Percentiles rank a stretch among this genome's conserved stretches.
Evolutionary conservation across 2,329 filamentous ascomycete genomes (phyloP).

Genomic region (Lachnellula occidentalis): DNA sequence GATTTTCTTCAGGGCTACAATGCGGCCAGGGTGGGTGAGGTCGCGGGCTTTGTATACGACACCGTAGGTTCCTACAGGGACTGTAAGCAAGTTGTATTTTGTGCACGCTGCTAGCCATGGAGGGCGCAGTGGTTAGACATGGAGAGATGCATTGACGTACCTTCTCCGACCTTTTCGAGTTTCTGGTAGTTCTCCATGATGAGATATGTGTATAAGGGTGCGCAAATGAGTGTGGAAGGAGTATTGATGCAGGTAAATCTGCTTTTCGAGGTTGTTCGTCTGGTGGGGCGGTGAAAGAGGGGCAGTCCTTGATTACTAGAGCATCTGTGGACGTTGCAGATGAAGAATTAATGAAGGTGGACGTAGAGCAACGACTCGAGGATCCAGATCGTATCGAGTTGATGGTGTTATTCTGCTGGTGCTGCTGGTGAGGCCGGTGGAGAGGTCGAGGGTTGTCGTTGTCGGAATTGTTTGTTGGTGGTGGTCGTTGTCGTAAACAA

Average conservation of each 20-base stretch:
- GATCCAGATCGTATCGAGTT: conserved; percentile 7
- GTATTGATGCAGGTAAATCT: conserved; percentile 27
- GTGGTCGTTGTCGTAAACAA: conserved; percentile 20
- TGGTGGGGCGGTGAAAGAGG: conserved; percentile 31
- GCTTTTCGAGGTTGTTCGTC: conserved; percentile 13
- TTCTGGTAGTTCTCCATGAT: conserved; percentile 94
- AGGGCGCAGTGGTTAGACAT: background rate
- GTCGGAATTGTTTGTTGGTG: conserved; percentile 8
- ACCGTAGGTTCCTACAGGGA: conserved; percentile 72
- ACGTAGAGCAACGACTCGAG: background rate
- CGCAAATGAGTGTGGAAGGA: conserved; percentile 26
- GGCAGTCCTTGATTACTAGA: conserved; percentile 22
- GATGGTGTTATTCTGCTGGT: conserved; percentile 10
- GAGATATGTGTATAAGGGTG: conserved; percentile 13
- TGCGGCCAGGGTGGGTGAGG: conserved; percentile 72
- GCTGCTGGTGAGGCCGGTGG: conserved; percentile 3
- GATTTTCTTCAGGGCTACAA: conserved; percentile 93
- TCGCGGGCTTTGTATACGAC: conserved; percentile 94
- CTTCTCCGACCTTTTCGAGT: conserved; percentile 94
- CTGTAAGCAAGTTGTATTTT: background rate
- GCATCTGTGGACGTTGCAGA: conserved; percentile 18
- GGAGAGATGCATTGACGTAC: conserved; percentile 44
- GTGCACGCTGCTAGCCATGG: background rate
- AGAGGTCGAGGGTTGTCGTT: background rate
- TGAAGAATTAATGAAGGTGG: conserved; percentile 3